These are phyloP conservation scores for Echinosophora koreensis DNA, from an alignment of 306 rosid species.

Conservation along the genomic window DNA sequence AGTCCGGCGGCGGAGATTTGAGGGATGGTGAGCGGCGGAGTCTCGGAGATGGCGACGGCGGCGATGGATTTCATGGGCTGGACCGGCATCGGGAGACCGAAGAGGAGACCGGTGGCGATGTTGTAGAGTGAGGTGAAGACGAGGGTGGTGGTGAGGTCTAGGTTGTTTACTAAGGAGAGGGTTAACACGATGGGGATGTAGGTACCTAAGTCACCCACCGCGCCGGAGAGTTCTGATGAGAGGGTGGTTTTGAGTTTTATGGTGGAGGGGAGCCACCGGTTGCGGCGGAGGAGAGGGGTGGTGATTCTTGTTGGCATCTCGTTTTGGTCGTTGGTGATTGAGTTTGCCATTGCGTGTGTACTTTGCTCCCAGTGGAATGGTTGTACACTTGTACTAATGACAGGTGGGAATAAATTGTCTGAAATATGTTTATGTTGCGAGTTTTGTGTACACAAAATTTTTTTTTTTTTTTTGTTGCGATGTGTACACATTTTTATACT, in stretches of 20 bases:
- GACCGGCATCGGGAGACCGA: conserved; percentile 92
- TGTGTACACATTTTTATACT: too few relatives aligned
- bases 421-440: too few relatives aligned
- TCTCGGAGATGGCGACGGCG: conserved; percentile 78
- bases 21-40: conserved; percentile 72
- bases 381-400: too few relatives aligned
- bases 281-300: conserved; percentile 42
- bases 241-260: conserved; percentile 62
- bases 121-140: conserved; percentile 81
- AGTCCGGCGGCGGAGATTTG: conserved; percentile 86
- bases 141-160: conserved; percentile 75
- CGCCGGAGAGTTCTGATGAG: conserved; percentile 70
- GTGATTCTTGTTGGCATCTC: conserved; percentile 36
- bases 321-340: not conserved
- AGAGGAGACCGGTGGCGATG: conserved; percentile 76
- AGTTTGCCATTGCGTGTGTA: not conserved
- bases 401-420: too few relatives aligned
- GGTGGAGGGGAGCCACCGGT: conserved; percentile 57
- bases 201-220: conserved; percentile 88
- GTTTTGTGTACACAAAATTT: too few relatives aligned
- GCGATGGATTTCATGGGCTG: conserved; percentile 96
- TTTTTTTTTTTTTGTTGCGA: too few relatives aligned
- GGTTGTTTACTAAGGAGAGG: conserved; percentile 65
- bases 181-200: conserved; percentile 82
- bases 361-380: too few relatives aligned